Percentiles rank a stretch among this genome's conserved stretches.
These are phyloP conservation scores for Verticillium tricorpus DNA, from an alignment of 2,329 filamentous ascomycete species.

Conservation along the genomic window DNA sequence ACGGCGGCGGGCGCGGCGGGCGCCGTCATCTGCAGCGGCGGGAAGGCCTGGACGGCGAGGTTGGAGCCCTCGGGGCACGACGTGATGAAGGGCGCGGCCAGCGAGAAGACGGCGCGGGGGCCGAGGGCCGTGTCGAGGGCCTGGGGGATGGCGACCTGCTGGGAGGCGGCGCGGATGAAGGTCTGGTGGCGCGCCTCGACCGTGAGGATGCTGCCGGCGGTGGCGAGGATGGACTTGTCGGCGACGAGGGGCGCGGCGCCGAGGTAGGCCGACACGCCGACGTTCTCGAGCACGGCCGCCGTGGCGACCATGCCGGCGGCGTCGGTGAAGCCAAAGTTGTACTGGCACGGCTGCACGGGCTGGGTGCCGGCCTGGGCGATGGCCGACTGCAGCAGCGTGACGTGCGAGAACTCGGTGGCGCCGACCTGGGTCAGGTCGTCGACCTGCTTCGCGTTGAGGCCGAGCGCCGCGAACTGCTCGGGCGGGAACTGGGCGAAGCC, in stretches of 20 bases:
- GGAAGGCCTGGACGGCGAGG: constrained; percentile 60
- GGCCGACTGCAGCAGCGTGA: constrained; percentile 52
- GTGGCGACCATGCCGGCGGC: constrained; percentile 64
- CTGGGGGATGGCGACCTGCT: constrained; percentile 57
- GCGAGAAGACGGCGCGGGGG: constrained; percentile 65
- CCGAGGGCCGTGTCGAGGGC: constrained; percentile 68
- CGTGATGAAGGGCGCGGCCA: constrained; percentile 68
- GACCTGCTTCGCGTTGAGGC: constrained; percentile 50
- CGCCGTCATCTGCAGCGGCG: constrained; percentile 42
- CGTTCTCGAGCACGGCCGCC: constrained; percentile 65
- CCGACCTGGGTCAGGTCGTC: constrained; percentile 28
- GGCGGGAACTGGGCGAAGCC: constrained; percentile 64
- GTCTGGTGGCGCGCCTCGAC: constrained; percentile 72
- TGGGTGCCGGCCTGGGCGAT: constrained; percentile 58
- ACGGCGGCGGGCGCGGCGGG: constrained; percentile 41
- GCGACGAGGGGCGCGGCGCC: constrained; percentile 65
- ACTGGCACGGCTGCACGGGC: constrained; percentile 65
- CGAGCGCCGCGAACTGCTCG: constrained; percentile 59
- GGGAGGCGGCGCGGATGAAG: constrained; percentile 59
- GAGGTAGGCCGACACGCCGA: constrained; percentile 70
- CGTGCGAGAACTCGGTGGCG: constrained; percentile 38
- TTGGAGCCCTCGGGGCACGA: constrained; percentile 64
- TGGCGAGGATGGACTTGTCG: constrained; percentile 54
- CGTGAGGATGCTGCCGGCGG: constrained; percentile 67
- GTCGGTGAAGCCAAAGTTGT: constrained; percentile 67